Conservation (phyloP, 768 basidiomycete genomes). For the Suillus variegatus region DNA sequence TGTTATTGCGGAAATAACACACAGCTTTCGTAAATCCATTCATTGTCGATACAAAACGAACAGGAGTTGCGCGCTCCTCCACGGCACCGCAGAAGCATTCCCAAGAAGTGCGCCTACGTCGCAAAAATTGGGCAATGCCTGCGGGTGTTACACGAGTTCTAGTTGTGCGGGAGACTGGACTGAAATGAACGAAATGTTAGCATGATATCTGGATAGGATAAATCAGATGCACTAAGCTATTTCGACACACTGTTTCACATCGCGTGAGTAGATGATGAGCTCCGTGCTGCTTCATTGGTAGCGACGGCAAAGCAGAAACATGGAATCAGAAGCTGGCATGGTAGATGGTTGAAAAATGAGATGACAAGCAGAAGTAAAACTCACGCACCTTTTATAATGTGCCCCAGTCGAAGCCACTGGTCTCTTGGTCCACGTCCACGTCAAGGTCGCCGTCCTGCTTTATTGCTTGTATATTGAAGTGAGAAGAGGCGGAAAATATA, state of each 20-base stretch:
- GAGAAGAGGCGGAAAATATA: not conserved
- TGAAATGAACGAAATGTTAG: not conserved
- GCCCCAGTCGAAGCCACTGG: not conserved
- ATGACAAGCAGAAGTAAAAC: conserved; percentile 1
- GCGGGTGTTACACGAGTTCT: not conserved
- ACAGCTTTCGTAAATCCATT: not conserved
- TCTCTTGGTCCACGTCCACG: not conserved
- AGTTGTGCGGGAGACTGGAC: not conserved
- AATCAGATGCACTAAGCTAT: not conserved
- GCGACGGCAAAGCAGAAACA: not conserved
- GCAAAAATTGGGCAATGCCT: not conserved
- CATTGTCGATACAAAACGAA: not conserved
- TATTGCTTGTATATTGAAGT: conserved; percentile 1
- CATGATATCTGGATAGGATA: not conserved
- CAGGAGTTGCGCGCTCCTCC: not conserved
- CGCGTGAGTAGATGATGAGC: not conserved
- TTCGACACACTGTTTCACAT: not conserved
- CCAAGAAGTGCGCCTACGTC: not conserved
- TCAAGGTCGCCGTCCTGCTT: not conserved
- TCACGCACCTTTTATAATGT: not conserved
- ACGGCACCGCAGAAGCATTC: not conserved
- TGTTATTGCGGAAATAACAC: not conserved
- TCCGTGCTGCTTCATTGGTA: not conserved
- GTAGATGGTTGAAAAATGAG: not conserved
- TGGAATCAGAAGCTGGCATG: not conserved